Base-by-base conservation (phyloP, 1,284 basidiomycete genomes). In the Austroboletus niveus region DNA sequence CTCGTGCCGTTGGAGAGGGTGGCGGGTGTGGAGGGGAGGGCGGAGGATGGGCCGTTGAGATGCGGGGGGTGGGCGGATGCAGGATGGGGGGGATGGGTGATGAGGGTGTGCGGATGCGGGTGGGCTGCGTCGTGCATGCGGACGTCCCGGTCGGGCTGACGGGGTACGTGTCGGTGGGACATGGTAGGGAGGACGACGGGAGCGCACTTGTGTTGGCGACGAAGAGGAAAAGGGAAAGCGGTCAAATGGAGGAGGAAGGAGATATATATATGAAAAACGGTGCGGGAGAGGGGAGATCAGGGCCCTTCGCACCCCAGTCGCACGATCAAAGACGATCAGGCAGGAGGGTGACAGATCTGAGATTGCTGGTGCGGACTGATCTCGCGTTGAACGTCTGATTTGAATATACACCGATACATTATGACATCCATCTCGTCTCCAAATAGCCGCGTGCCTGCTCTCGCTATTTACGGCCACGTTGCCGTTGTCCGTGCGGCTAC, bases 151-250 rank as follows among this genome's bases (percentile, higher is more conserved):
- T 84, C 82, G 29, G 75, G 65, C 58, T 78, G 81, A 61, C 84
- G 81, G 56, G 81, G 75, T 39, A 79, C 68, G 63, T 84, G 84
- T 64, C 86, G 73, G 59, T 77, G 75, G 59, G 85, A 79, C 84
- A 87, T 86, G 67, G 44, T 45, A 42, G 58, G 56, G 65, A 58
- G 48, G 27, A 59, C 52, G 60, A 58, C 60, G 62, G 59, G 66
- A 60, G 61, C 48, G 47, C 45, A 56, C 49, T 59, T 52, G 54
- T 44, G 55, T 56, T 49, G 57, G 63, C 57, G 60, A 60, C 59
- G 58, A 62, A 66, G 70, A 62, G 63, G 66, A 72, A 72, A 61
- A 27, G 54, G 71, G 72, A 79, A 76, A 69, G 73, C 70, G 71
- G 74, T 69, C 69, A 73, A 67, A 63, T 58, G 60, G 60, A 63